Conservation (phyloP, 768 basidiomycete genomes). For the Amanita subjunquillea region DNA sequence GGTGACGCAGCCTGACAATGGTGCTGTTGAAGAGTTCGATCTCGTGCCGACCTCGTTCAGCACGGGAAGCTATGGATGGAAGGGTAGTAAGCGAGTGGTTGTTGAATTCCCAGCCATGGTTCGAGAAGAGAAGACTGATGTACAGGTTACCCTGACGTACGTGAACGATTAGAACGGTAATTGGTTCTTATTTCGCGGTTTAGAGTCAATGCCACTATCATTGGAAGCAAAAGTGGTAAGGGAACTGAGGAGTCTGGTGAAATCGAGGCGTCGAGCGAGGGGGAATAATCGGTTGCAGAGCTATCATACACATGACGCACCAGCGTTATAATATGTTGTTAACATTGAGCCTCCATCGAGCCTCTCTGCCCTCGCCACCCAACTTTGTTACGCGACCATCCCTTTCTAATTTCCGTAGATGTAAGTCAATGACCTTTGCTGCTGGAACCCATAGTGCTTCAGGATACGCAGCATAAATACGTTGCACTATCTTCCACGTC, state of each 20-base stretch:
- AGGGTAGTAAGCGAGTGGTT: slow-evolving; percentile 56
- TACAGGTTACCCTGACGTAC: slow-evolving; percentile 67
- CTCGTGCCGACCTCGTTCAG: slow-evolving; percentile 51
- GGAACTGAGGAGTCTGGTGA: slow-evolving; percentile 3
- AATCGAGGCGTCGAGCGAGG: neutral
- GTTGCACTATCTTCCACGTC: slow-evolving; percentile 54
- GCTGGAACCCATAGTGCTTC: slow-evolving; percentile 64
- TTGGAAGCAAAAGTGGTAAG: slow-evolving; percentile 53
- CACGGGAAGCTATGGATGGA: slow-evolving; percentile 83
- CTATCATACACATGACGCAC: neutral
- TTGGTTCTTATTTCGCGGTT: neutral
- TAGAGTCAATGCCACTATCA: slow-evolving; percentile 70
- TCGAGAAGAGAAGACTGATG: slow-evolving; percentile 40
- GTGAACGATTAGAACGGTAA: slow-evolving; percentile 16
- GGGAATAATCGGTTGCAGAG: neutral
- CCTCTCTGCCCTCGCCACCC: slow-evolving; percentile 41
- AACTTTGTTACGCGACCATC: slow-evolving; percentile 48
- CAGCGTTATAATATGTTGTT: neutral
- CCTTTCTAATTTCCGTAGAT: slow-evolving; percentile 59
- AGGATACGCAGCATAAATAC: slow-evolving; percentile 66
- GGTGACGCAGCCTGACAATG: slow-evolving; percentile 25
- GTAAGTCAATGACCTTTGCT: slow-evolving; percentile 54
- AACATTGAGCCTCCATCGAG: slow-evolving; percentile 30
- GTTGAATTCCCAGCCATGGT: slow-evolving; percentile 50
- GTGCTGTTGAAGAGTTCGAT: slow-evolving; percentile 38